Percentiles rank a stretch among this genome's conserved stretches.
phyloP scores from a whole-genome alignment of 1,139 yeast species.

The Yamadazyma friedrichii region DNA sequence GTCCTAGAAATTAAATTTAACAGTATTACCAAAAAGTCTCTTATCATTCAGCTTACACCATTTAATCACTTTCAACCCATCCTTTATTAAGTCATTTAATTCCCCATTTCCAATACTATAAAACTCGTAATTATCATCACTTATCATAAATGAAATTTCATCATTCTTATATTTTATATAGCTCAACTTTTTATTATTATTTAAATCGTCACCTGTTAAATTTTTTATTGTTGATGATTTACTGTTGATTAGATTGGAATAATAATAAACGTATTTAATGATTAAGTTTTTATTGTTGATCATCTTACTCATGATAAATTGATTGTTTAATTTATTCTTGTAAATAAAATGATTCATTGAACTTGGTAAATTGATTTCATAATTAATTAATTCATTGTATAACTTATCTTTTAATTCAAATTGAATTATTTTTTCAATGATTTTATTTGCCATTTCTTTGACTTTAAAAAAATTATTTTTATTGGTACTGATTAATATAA shows the following conservation, averaged over 20 bases:
- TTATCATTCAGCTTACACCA: conserved; percentile 41
- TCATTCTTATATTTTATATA: conserved; percentile 25
- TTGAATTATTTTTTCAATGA: conserved; percentile 43
- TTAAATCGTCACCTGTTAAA: conserved; percentile 10
- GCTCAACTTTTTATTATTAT: conserved; percentile 28
- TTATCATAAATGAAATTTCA: conserved; percentile 37
- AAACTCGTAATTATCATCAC: conserved; percentile 36
- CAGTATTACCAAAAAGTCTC: conserved; percentile 33
- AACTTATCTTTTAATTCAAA: conserved; percentile 38
- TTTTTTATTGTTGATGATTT: conserved; percentile 26
- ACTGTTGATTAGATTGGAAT: conserved; percentile 28
- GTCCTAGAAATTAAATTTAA: conserved; percentile 11
- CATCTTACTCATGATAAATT: conserved; percentile 31
- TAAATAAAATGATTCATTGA: conserved; percentile 67
- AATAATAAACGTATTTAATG: conserved; percentile 31
- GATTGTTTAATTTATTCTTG: conserved; percentile 58
- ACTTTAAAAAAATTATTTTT: conserved; percentile 79
- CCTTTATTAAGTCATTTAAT: conserved; percentile 32
- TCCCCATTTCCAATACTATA: conserved; percentile 36
- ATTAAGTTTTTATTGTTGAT: conserved; percentile 11
- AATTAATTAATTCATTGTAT: conserved; percentile 28
- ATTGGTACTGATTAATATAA: conserved; percentile 78
- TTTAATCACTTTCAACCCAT: conserved; percentile 33
- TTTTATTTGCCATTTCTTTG: conserved; percentile 55
- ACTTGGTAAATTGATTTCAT: conserved; percentile 43